phyloP scores from a whole-genome alignment of 768 basidiomycete species.

The Phlebiopsis flavidoalba region DNA sequence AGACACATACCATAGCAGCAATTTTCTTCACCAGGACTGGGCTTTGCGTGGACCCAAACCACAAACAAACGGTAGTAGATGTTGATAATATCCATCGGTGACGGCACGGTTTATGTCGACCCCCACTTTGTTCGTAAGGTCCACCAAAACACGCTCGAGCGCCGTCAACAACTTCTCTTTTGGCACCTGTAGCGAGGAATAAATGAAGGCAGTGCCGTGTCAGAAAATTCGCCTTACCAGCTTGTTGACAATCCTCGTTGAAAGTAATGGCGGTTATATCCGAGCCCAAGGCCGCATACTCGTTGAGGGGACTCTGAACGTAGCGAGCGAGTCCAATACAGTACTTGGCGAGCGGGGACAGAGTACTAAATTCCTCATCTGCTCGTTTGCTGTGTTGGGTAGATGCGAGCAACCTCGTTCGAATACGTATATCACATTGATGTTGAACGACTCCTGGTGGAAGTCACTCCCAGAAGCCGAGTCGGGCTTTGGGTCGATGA shows the following conservation, averaged over 20 bases:
- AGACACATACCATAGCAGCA: constrained; percentile 54
- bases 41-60: constrained; percentile 96
- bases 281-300: constrained; percentile 83
- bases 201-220: neutral
- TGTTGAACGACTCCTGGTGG: constrained; percentile 27
- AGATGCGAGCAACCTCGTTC: constrained; percentile 94
- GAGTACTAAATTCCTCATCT: constrained; percentile 72
- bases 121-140: constrained; percentile 87
- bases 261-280: constrained; percentile 83
- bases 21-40: constrained; percentile 81
- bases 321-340: constrained; percentile 93
- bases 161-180: constrained; percentile 73
- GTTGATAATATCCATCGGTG: constrained; percentile 82
- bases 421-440: constrained; percentile 75
- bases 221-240: constrained; percentile 33
- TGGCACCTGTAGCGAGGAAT: constrained; percentile 1
- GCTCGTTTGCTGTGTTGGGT: constrained; percentile 88
- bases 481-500: constrained; percentile 26
- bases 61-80: constrained; percentile 84
- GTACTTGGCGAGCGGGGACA: constrained; percentile 80
- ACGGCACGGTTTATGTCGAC: constrained; percentile 96
- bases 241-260: constrained; percentile 81
- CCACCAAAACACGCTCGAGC: constrained; percentile 85
- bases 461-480: constrained; percentile 10
- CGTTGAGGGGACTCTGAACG: constrained; percentile 89